Evolutionary conservation across 192 early-diverging fungal species (phyloP).

Genomic region (Mortierella antarctica): DNA sequence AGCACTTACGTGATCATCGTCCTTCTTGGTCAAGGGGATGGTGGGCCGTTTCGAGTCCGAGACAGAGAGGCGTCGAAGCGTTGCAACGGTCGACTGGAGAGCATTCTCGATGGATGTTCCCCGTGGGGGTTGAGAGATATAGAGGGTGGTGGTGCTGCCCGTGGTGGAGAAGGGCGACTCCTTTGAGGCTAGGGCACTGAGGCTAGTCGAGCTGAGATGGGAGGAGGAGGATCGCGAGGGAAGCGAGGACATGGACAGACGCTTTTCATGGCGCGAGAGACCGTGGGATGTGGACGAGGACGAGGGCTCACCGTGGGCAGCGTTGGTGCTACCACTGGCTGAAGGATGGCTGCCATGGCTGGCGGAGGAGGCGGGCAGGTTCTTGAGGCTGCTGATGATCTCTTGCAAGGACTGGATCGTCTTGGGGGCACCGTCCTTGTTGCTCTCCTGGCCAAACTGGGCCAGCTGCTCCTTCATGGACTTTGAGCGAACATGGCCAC

Average conservation of each 20-base stretch:
- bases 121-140: constrained; percentile 50
- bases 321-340: not conserved
- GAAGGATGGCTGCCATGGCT: not conserved
- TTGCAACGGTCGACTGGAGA: constrained; percentile 55
- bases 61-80: constrained; percentile 54
- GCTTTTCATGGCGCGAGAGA: constrained; percentile 48
- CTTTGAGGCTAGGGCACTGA: constrained; percentile 12
- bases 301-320: not conserved
- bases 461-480: constrained; percentile 51
- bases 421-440: constrained; percentile 47
- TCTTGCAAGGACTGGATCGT: constrained; percentile 64
- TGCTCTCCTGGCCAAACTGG: constrained; percentile 45
- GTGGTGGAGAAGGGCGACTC: constrained; percentile 1
- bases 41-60: constrained; percentile 49
- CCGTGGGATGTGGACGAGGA: not conserved
- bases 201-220: constrained; percentile 2
- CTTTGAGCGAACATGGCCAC: constrained; percentile 32
- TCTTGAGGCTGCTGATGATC: constrained; percentile 67
- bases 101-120: constrained; percentile 55
- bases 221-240: constrained; percentile 28
- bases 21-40: constrained; percentile 28
- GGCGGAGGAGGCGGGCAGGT: constrained; percentile 44
- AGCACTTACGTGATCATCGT: constrained; percentile 34
- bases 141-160: constrained; percentile 29
- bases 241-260: constrained; percentile 43